phyloP scores from a whole-genome alignment of 2,329 filamentous ascomycete species.

The Clarireedia monteithiana region DNA sequence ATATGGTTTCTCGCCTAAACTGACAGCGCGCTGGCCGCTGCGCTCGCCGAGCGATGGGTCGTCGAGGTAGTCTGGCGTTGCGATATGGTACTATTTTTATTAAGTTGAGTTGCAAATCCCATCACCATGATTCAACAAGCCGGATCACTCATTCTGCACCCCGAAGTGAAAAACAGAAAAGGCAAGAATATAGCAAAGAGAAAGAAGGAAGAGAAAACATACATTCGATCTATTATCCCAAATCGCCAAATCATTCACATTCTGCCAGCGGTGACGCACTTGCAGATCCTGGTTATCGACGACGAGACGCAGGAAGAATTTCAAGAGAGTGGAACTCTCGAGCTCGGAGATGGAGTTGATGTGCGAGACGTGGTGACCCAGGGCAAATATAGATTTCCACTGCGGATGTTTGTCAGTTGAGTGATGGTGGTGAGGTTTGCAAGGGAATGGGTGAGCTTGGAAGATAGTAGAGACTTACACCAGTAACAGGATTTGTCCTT shows the following conservation, averaged over 20 bases:
- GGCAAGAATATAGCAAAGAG: too few species aligned
- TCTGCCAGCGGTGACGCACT: conserved; percentile 34
- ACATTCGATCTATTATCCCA: conserved; percentile 48
- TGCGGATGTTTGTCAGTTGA: neutral
- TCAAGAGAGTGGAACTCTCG: conserved; percentile 41
- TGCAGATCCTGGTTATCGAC: conserved; percentile 50
- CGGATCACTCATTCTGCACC: too few species aligned
- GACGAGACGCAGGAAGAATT: conserved; percentile 44
- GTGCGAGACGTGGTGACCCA: conserved; percentile 41
- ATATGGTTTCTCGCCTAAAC: conserved; percentile 43
- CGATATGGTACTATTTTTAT: conserved; percentile 38
- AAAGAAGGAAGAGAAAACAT: neutral
- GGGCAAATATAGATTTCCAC: conserved; percentile 48
- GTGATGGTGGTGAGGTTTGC: neutral
- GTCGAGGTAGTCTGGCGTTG: conserved; percentile 43
- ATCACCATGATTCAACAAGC: too few species aligned
- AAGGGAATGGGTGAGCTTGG: neutral
- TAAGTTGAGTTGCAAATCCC: neutral
- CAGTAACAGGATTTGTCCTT: conserved; percentile 49
- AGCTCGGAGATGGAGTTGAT: conserved; percentile 43
- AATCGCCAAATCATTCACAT: conserved; percentile 37
- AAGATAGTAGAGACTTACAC: conserved; percentile 17
- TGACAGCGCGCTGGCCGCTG: conserved; percentile 40
- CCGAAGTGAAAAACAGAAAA: too few species aligned
- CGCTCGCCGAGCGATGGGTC: conserved; percentile 38